phyloP scores from a whole-genome alignment of 331 rosid species.

The Arachis monticola region DNA sequence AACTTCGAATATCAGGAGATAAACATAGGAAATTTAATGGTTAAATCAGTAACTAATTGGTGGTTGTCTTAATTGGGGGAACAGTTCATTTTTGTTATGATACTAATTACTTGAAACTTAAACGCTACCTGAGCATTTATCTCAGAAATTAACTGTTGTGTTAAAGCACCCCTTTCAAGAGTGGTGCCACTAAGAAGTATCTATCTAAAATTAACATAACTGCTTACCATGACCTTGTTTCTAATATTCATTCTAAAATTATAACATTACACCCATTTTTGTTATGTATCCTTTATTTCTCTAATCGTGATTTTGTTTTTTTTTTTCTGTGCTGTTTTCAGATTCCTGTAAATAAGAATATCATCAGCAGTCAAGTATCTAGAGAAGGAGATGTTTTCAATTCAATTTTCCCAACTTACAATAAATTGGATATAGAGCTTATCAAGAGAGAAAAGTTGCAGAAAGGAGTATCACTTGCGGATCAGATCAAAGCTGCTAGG shows the following conservation, averaged over 20 bases:
- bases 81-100: not conserved
- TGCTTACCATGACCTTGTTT: slow-evolving; percentile 19
- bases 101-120: slow-evolving; percentile 22
- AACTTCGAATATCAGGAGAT: not conserved
- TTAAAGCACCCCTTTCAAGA: not conserved
- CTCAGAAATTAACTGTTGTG: slow-evolving; percentile 3
- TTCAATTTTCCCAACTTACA: slow-evolving; percentile 47
- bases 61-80: slow-evolving; percentile 29
- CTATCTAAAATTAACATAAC: not conserved
- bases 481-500: slow-evolving; percentile 79
- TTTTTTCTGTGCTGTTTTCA: slow-evolving; percentile 43
- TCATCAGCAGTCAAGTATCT: slow-evolving; percentile 35
- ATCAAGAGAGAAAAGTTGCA: slow-evolving; percentile 63
- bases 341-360: slow-evolving; percentile 51
- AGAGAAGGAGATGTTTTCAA: slow-evolving; percentile 41
- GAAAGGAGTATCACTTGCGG: slow-evolving; percentile 68
- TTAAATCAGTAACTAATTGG: slow-evolving; percentile 17
- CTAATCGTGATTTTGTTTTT: slow-evolving; percentile 31
- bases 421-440: slow-evolving; percentile 70
- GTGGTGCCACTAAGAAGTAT: not conserved
- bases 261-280: not conserved
- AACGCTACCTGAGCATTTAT: not conserved
- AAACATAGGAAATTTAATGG: slow-evolving; percentile 26
- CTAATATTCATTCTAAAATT: not conserved
- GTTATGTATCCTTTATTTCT: slow-evolving; percentile 22